These are phyloP conservation scores for Emericellopsis atlantica DNA, from an alignment of 2,329 filamentous ascomycete genomes.

Conservation along the genomic window DNA sequence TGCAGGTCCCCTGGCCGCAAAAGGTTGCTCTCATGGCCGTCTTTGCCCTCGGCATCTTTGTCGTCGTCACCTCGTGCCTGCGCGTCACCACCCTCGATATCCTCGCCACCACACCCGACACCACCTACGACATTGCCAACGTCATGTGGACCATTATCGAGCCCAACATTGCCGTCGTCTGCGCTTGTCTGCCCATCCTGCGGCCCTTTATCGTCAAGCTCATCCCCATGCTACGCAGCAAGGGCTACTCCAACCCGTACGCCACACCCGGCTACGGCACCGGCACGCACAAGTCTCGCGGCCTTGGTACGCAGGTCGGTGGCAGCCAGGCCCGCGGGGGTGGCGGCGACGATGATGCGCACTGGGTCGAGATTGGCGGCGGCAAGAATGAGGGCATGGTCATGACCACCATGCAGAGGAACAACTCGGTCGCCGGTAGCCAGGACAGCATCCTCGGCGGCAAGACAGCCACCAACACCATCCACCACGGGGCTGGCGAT, in stretches of 20 bases:
- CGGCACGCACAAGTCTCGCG: constrained; percentile 5
- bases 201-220: constrained; percentile 15
- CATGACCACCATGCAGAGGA: constrained; percentile 7
- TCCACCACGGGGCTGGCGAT: background rate
- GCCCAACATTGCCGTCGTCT: constrained; percentile 23
- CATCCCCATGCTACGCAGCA: constrained; percentile 11
- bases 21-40: constrained; percentile 22
- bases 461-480: background rate
- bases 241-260: constrained; percentile 6
- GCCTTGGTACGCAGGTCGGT: background rate
- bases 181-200: constrained; percentile 24
- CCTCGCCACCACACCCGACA: constrained; percentile 12
- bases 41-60: constrained; percentile 23
- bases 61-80: constrained; percentile 16
- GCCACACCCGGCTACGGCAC: constrained; percentile 4
- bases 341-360: constrained; percentile 8
- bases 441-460: constrained; percentile 10
- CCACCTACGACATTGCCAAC: constrained; percentile 18
- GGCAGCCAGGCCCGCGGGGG: constrained; percentile 8
- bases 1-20: constrained; percentile 23
- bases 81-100: constrained; percentile 16
- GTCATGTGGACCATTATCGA: constrained; percentile 25
- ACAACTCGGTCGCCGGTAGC: constrained; percentile 9
- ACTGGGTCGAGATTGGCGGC: constrained; percentile 10
- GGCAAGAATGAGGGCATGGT: constrained; percentile 7